Evolutionary conservation across 441 rosid species (phyloP), one percentile per base, ranked within the genome.

Genomic region (Geranium incanum): DNA sequence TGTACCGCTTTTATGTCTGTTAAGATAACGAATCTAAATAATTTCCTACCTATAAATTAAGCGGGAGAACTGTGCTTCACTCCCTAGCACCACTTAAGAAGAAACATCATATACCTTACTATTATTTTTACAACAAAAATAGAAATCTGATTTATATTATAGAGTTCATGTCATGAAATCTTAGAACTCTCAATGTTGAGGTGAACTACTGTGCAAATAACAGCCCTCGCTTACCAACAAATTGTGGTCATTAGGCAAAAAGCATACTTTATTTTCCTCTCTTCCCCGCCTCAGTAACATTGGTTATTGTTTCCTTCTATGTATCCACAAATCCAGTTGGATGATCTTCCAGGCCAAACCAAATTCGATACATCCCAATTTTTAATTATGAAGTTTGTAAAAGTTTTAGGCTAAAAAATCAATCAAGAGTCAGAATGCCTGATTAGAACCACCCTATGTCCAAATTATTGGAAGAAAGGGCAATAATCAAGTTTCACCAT

Each of bases 271-370:
- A 13, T 13, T 13, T 15, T n/a, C 16, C 60, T 52, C 5, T 52
- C 60, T 13, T 52, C 60, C 60, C 4, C 1, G 0, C 60, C 60
- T 13, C 15, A 21, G 21, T 21, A 52, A 52, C n/a, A 52, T n/a
- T 52, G 15, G 60, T 15, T 52, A 15, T 52, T 16, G n/a, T 52
- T 52, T 52, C 60, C 60, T 12, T 38, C 6, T 3, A 38, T 3
- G 41, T 38, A 38, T 38, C 60, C 16, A 48, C 60, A 52, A 52
- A 52, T 52, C 60, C 60, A 52, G 60, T 52, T 52, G 60, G 60
- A 13, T 5, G 4, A 52, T 52, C 15, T 12, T 11, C 19, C 60
- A 12, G 60, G 15, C 15, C 41, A 45, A 52, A 52, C 15, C 62
- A 55, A 55, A 15, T 55, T 55, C 62, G 5, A 55, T 1, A 15